These are phyloP conservation scores for Bothriochloa decipiens DNA, from an alignment of 176 grass and related monocot genomes.

Conservation along the genomic window DNA sequence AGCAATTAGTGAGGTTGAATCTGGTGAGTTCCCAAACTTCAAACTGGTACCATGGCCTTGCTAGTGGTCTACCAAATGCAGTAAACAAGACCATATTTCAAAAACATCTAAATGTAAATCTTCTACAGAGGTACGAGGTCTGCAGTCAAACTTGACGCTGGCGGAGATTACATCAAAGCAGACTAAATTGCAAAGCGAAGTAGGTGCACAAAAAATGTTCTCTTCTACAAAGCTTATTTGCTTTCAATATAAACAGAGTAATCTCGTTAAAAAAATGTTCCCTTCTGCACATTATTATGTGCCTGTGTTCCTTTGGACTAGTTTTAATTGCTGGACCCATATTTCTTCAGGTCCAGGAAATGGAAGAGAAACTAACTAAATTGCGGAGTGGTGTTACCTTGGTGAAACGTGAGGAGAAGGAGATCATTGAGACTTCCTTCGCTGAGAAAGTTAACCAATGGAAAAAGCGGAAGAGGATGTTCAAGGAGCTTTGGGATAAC, in stretches of 20 bases:
- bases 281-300: background rate
- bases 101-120: slow-evolving; percentile 44
- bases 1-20: slow-evolving; percentile 72
- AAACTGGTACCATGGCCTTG: background rate
- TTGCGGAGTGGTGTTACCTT: slow-evolving; percentile 71
- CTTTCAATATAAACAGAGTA: background rate
- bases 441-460: slow-evolving; percentile 86
- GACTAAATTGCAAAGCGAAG: slow-evolving; percentile 73
- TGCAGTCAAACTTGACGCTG: slow-evolving; percentile 92
- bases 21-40: slow-evolving; percentile 56
- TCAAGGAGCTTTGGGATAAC: slow-evolving; percentile 94
- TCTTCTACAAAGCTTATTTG: background rate
- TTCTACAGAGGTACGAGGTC: slow-evolving; percentile 71
- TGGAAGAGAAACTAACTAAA: slow-evolving; percentile 85
- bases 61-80: background rate
- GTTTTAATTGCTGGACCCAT: slow-evolving; percentile 5
- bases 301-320: background rate
- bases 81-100: slow-evolving; percentile 10
- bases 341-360: slow-evolving; percentile 67
- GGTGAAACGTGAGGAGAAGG: slow-evolving; percentile 93
- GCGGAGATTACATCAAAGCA: slow-evolving; percentile 74
- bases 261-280: background rate
- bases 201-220: slow-evolving; percentile 22
- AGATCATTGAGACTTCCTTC: slow-evolving; percentile 76
- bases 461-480: slow-evolving; percentile 93